Base-by-base conservation (phyloP, 2,329 filamentous ascomycete species). In the Apiospora hydei region DNA sequence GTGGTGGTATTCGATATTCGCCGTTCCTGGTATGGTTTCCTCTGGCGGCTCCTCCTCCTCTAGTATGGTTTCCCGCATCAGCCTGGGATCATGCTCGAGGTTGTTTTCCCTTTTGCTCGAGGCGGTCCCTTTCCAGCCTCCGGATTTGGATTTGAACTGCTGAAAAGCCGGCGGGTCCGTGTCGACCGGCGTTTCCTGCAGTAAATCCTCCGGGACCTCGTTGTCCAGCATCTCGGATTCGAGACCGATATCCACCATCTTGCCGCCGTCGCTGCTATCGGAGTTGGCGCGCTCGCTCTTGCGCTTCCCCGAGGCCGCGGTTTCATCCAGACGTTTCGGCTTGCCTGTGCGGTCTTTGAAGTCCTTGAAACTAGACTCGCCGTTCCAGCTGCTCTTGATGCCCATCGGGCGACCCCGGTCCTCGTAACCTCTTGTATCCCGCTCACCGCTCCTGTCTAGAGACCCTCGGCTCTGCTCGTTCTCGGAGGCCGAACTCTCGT, bases 201-300 rank as follows among this genome's bases (percentile, higher is more conserved):
- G 83, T n/a, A 92, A 81, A 67, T 91, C 90, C 53, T 87, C 86
- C 7, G 90, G 89, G 6, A 89, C 89, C 44, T 90, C 88, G 76
- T 90, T 88, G 67, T 87, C 87, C 70, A 88, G 86, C 70, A 88
- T 87, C 5, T 88, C 88, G 16, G 90, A 92, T 71, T 95, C 94
- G 26, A 98, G 87, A 43, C 94, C 94, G 67, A 98, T 89, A 80
- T 98, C 95, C 10, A 96, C 94, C 88, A 99, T 91, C 78, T 91
- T 93, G 18, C 88, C 90, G 72, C 85, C 83, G n/a, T 80, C 78
- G 76, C 79, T 75, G 76, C 79, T 75, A 49, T 80, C 79, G 26
- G 78, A 78, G 69, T 82, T 79, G 72, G 80, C 80, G 16, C 79
- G 76, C 71, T 72, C 78, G 71, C 73, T 78, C 73, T 75, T 78